Percentiles rank a stretch among this genome's conserved stretches.
Conservation (phyloP, 2,329 filamentous ascomycete species). For the Xylariales sp. region DNA sequence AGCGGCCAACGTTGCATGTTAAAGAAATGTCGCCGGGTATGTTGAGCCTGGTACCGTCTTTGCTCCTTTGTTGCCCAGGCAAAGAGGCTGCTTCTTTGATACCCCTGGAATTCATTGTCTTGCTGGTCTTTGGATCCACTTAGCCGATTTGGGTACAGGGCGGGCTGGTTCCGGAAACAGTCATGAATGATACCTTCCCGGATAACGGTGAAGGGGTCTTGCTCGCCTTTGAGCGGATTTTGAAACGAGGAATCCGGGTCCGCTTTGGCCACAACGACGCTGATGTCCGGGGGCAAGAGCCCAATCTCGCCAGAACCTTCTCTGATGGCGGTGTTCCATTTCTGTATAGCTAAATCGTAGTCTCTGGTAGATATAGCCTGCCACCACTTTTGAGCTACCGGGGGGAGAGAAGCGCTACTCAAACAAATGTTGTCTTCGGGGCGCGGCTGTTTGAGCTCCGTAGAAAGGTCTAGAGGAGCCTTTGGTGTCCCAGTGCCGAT, state of each 20-base stretch:
- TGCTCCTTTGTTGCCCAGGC: conserved; percentile 49
- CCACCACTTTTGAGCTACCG: conserved; percentile 37
- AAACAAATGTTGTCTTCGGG: conserved; percentile 2
- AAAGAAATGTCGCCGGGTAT: conserved; percentile 55
- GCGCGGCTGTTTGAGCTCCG: conserved; percentile 32
- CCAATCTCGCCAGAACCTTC: conserved; percentile 41
- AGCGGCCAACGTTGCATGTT: conserved; percentile 62
- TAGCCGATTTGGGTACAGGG: conserved; percentile 55
- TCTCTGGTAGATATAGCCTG: conserved; percentile 39
- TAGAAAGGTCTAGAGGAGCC: conserved; percentile 31
- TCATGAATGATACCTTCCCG: conserved; percentile 58
- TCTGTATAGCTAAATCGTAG: conserved; percentile 33
- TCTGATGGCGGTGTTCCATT: conserved; percentile 40
- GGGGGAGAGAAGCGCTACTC: neutral
- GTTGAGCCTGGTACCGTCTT: conserved; percentile 47
- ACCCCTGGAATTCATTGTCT: conserved; percentile 37
- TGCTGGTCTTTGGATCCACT: conserved; percentile 40
- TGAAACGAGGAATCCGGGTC: conserved; percentile 46
- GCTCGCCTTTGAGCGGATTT: conserved; percentile 27
- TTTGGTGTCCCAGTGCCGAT: neutral
- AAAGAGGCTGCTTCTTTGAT: conserved; percentile 47
- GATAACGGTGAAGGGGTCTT: conserved; percentile 47
- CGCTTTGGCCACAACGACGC: conserved; percentile 50
- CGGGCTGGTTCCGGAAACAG: conserved; percentile 55
- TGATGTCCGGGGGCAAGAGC: conserved; percentile 41